Evolutionary conservation across 1,284 basidiomycete species (phyloP).

Genomic region (Moniliella sp.): DNA sequence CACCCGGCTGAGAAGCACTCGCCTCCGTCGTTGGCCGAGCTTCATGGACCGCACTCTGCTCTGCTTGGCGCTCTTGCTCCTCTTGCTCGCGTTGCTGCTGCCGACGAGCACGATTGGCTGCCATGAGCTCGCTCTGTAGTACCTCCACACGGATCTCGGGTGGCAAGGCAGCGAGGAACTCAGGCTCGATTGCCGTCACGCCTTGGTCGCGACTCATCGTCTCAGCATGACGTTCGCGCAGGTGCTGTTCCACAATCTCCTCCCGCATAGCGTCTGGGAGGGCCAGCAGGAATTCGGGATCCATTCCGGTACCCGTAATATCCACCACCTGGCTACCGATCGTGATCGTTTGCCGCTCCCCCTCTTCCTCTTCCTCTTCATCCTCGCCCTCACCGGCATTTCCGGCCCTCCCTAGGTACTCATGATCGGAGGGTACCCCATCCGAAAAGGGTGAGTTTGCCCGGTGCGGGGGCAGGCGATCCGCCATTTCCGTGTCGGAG

Average conservation of each 20-base stretch:
- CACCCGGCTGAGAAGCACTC: no score
- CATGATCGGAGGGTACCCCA: no score
- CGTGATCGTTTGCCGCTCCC: constrained; percentile 6
- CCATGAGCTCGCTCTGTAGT: constrained; percentile 72
- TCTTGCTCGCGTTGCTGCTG: constrained; percentile 17
- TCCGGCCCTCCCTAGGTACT: no score
- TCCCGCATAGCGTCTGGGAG: constrained; percentile 95
- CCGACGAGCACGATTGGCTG: constrained; percentile 47
- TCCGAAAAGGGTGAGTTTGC: no score
- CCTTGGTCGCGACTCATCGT: constrained; percentile 42
- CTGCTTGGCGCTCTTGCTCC: not conserved
- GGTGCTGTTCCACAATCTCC: constrained; percentile 89
- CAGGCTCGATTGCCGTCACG: constrained; percentile 65
- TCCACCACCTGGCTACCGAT: constrained; percentile 85
- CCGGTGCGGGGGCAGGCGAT: no score
- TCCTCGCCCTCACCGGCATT: not conserved
- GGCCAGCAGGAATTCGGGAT: constrained; percentile 89
- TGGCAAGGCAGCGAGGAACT: constrained; percentile 87
- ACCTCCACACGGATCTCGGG: constrained; percentile 90
- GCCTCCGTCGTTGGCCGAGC: no score
- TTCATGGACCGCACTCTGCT: not conserved
- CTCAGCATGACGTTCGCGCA: constrained; percentile 50
- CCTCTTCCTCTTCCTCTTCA: not conserved
- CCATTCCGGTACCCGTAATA: constrained; percentile 94
- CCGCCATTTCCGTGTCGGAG: no score